These are phyloP conservation scores for Stephanocyclus meneghinianus DNA, from an alignment of 352 stramenopile species.

Conservation along the genomic window DNA sequence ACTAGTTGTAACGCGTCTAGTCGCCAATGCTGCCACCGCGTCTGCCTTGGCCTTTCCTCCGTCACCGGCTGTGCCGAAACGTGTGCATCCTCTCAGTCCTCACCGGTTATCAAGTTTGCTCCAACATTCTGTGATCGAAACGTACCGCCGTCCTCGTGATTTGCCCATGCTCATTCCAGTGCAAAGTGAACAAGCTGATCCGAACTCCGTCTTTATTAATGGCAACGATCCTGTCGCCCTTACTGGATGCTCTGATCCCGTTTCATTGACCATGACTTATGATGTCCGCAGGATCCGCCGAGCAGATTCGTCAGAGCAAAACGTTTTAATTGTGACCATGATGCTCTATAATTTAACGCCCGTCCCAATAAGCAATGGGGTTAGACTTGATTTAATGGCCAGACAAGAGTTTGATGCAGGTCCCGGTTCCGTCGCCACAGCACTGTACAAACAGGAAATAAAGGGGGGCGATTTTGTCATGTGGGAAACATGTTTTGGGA, in stretches of 20 bases:
- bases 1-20: conserved; percentile 32
- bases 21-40: conserved; percentile 20
- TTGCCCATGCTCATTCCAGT: conserved; percentile 32
- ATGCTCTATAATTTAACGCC: conserved; percentile 71
- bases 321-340: conserved; percentile 61
- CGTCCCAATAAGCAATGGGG: conserved; percentile 67
- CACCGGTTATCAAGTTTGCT: conserved; percentile 33
- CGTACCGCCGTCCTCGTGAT: conserved; percentile 35
- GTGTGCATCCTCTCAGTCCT: conserved; percentile 35
- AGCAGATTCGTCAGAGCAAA: conserved; percentile 63
- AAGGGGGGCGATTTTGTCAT: conserved; percentile 64
- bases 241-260: conserved; percentile 65
- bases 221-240: conserved; percentile 18
- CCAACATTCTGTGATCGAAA: conserved; percentile 42
- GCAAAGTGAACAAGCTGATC: conserved; percentile 2
- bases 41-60: conserved; percentile 21
- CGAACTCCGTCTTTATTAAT: background rate
- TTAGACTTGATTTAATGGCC: conserved; percentile 59
- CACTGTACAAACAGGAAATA: conserved; percentile 63
- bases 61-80: conserved; percentile 18
- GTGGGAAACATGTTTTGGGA: conserved; percentile 65
- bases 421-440: conserved; percentile 28
- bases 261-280: conserved; percentile 53
- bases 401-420: conserved; percentile 26
- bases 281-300: conserved; percentile 46